A percentile compares a stretch with the other conserved stretches of the same genome.
Evolutionary conservation across 306 rosid species (phyloP).

Genomic region (Dalbergia cultrata): DNA sequence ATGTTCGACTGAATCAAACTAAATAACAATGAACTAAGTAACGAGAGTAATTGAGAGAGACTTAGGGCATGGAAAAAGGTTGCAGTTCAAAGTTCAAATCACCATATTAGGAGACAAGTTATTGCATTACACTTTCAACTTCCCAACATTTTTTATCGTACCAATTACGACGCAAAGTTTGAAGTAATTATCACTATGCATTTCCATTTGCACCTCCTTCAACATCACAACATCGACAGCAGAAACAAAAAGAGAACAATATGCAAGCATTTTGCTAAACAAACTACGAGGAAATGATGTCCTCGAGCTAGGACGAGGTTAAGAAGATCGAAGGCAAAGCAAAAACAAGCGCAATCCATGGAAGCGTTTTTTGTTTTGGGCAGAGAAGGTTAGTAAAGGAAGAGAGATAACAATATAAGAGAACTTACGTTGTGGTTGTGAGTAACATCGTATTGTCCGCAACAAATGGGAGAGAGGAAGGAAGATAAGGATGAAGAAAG

Average conservation of each 20-base stretch:
- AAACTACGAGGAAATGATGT: not conserved
- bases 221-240: not conserved
- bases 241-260: not conserved
- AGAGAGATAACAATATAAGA: not conserved
- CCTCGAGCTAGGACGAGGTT: not conserved
- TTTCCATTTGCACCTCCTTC: not conserved
- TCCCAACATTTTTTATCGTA: not conserved
- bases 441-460: constrained; percentile 41
- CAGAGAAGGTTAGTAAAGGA: not conserved
- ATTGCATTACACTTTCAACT: constrained; percentile 8
- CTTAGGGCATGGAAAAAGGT: not conserved
- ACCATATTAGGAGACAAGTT: constrained; percentile 12
- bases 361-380: not conserved
- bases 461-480: constrained; percentile 3
- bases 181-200: not conserved
- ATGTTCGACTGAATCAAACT: not conserved
- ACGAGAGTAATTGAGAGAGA: not conserved
- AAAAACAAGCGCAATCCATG: constrained; percentile 19
- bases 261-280: not conserved
- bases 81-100: not conserved
- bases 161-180: not conserved
- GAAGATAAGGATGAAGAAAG: constrained; percentile 13
- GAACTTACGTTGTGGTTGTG: constrained; percentile 54
- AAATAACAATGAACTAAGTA: constrained; percentile 7
- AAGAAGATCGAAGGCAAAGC: constrained; percentile 30